Evolutionary conservation across 1,284 basidiomycete genomes (phyloP).

Genomic region (Sanghuangporus weigelae): DNA sequence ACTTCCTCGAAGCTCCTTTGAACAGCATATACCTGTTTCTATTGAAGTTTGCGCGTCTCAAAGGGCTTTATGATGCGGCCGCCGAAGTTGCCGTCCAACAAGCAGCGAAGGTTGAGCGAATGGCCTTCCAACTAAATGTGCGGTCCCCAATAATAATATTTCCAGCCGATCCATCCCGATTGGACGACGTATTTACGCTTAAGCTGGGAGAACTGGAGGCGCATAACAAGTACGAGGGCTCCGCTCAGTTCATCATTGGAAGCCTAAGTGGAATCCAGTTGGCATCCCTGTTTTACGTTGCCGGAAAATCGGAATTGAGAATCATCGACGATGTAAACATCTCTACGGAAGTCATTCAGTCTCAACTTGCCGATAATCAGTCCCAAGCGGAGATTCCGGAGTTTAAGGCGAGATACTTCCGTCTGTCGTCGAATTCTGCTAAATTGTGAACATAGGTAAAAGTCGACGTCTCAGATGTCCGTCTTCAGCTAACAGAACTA

Average conservation of each 20-base stretch:
- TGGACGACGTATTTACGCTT: slow-evolving; percentile 72
- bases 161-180: slow-evolving; percentile 64
- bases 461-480: slow-evolving; percentile 85
- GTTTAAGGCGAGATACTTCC: slow-evolving; percentile 50
- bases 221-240: slow-evolving; percentile 70
- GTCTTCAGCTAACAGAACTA: slow-evolving; percentile 83
- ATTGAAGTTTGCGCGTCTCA: slow-evolving; percentile 84
- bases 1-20: slow-evolving; percentile 85
- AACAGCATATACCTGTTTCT: slow-evolving; percentile 85
- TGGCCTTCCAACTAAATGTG: slow-evolving; percentile 89
- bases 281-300: slow-evolving; percentile 58
- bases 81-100: slow-evolving; percentile 89
- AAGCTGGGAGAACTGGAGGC: slow-evolving; percentile 89
- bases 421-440: not conserved
- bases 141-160: slow-evolving; percentile 93
- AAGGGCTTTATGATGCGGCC: slow-evolving; percentile 94
- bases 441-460: slow-evolving; percentile 42
- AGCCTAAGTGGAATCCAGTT: slow-evolving; percentile 86
- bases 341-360: slow-evolving; percentile 67
- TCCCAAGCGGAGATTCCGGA: slow-evolving; percentile 54
- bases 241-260: slow-evolving; percentile 64
- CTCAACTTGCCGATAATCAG: slow-evolving; percentile 41
- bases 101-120: slow-evolving; percentile 83
- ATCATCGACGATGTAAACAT: slow-evolving; percentile 94
- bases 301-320: slow-evolving; percentile 58